A percentile compares a stretch with the other conserved stretches of the same genome.
phyloP scores from a whole-genome alignment of 2,329 filamentous ascomycete species.

The Xylaria sp. region DNA sequence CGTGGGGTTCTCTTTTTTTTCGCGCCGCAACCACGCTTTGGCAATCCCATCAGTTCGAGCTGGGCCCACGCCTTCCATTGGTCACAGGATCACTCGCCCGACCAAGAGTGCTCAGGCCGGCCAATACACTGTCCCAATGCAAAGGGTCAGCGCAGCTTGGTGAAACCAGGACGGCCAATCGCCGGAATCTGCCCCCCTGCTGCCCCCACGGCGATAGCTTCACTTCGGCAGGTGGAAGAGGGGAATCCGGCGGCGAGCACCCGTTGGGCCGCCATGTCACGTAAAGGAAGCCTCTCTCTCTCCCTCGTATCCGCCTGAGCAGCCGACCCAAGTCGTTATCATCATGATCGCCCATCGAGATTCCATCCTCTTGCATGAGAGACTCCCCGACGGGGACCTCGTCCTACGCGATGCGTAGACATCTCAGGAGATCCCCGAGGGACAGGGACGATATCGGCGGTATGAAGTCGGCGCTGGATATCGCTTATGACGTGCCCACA shows the following conservation, averaged over 20 bases:
- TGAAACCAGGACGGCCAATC: background rate
- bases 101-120: background rate
- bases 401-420: background rate
- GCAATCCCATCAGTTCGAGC: background rate
- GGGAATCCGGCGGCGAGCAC: background rate
- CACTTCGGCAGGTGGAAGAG: background rate
- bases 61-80: background rate
- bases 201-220: background rate
- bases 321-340: background rate
- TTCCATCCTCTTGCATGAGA: background rate
- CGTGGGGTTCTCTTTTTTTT: background rate
- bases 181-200: background rate
- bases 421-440: background rate
- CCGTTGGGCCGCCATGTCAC: background rate
- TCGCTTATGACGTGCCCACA: background rate
- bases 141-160: background rate
- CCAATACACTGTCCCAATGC: background rate
- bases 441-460: background rate
- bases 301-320: background rate
- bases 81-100: background rate
- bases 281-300: background rate
- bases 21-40: background rate
- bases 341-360: background rate
- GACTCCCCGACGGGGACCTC: background rate
- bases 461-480: background rate